Percentiles rank a stretch among this genome's conserved stretches.
Conservation (phyloP, 306 rosid species). For the Dalbergia cultrata region DNA sequence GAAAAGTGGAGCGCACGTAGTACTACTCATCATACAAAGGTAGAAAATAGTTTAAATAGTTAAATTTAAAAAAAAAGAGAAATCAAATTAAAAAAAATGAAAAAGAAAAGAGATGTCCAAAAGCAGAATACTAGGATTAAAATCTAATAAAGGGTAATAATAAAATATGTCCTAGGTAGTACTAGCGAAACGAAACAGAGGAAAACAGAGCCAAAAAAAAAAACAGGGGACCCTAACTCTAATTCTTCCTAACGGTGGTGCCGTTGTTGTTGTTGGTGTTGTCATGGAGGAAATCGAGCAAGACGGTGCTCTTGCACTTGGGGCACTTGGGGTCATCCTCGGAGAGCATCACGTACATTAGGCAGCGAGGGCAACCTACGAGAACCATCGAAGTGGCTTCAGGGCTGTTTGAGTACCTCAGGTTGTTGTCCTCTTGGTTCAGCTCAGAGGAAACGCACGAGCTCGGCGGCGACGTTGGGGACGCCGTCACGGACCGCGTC, state of each 20-base stretch:
- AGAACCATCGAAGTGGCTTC: constrained; percentile 92
- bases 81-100: neutral
- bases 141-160: constrained; percentile 29
- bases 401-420: constrained; percentile 72
- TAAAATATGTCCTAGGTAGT: constrained; percentile 39
- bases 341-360: constrained; percentile 98
- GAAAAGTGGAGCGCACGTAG: constrained; percentile 66
- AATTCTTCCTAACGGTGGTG: constrained; percentile 59
- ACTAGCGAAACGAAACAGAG: constrained; percentile 44
- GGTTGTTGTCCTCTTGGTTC: constrained; percentile 55
- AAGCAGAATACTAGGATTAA: constrained; percentile 44
- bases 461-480: constrained; percentile 84
- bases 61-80: neutral
- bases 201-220: constrained; percentile 17
- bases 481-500: constrained; percentile 72
- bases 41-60: constrained; percentile 22
- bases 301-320: constrained; percentile 95
- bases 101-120: neutral
- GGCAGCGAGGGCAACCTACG: constrained; percentile 94
- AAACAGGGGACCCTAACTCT: constrained; percentile 33
- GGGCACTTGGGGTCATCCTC: constrained; percentile 95
- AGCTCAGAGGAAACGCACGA: constrained; percentile 91
- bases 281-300: constrained; percentile 88
- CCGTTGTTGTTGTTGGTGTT: constrained; percentile 30
- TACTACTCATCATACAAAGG: constrained; percentile 47